Evolutionary conservation across 148 eudicot genomes (phyloP).

Genomic region (Rhododendron molle): DNA sequence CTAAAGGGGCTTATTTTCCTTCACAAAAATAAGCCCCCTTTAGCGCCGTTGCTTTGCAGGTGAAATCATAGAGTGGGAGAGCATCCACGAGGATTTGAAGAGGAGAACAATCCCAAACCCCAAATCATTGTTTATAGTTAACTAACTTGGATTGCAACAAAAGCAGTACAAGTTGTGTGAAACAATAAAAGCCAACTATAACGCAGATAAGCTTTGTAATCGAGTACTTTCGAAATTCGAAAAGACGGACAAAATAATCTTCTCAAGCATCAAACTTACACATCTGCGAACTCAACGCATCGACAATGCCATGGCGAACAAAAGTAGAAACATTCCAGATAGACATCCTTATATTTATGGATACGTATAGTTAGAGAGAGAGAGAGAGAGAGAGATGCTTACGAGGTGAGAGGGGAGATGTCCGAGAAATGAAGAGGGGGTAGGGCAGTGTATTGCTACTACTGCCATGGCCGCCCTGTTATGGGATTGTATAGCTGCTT

Average conservation of each 20-base stretch:
- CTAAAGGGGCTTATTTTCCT: too few species aligned
- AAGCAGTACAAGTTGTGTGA: not conserved
- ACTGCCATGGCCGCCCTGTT: not conserved
- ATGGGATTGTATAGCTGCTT: not conserved
- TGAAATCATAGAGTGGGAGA: not conserved
- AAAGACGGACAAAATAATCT: not conserved
- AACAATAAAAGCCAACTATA: not conserved
- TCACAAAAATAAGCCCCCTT: too few species aligned
- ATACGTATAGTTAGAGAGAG: not conserved
- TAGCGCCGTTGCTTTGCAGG: not conserved
- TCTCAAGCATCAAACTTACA: not conserved
- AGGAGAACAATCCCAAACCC: not conserved
- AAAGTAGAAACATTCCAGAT: not conserved
- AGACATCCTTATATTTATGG: not conserved
- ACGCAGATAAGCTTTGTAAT: not conserved
- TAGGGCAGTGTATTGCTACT: slow-evolving; percentile 2
- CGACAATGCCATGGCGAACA: not conserved
- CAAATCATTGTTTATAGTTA: not conserved
- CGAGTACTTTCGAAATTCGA: not conserved
- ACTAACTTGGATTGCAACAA: not conserved
- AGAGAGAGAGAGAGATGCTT: slow-evolving; percentile 11
- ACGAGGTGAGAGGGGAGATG: slow-evolving; percentile 15
- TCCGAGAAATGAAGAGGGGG: slow-evolving; percentile 29
- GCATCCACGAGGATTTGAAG: not conserved
- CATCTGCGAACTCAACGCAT: not conserved